phyloP scores from a whole-genome alignment of 768 basidiomycete genomes.

The Coprinellus aureogranulatus region DNA sequence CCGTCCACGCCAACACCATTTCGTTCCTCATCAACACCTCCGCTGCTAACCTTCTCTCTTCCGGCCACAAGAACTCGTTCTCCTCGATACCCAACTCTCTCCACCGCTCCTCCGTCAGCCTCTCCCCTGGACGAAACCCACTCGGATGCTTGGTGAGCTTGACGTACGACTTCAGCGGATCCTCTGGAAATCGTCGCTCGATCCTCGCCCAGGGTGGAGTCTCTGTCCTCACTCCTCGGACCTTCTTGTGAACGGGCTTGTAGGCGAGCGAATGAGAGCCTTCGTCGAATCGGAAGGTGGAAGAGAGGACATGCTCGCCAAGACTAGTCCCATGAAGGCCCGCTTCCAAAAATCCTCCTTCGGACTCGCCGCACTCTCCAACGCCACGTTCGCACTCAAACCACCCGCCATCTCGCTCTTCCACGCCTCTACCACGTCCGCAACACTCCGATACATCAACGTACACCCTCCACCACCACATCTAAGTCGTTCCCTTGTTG shows the following conservation, averaged over 20 bases:
- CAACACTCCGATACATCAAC: too few species aligned
- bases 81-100: conserved; percentile 13
- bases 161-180: neutral
- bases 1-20: conserved; percentile 36
- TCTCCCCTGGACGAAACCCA: conserved; percentile 8
- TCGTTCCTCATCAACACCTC: conserved; percentile 31
- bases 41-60: conserved; percentile 30
- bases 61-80: conserved; percentile 27
- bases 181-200: too few species aligned
- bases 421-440: neutral
- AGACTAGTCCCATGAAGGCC: too few species aligned
- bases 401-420: neutral
- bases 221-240: too few species aligned
- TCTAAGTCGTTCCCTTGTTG: neutral
- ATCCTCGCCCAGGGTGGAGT: too few species aligned
- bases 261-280: too few species aligned
- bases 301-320: too few species aligned
- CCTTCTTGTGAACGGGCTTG: too few species aligned
- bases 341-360: too few species aligned
- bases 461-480: too few species aligned
- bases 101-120: conserved; percentile 22
- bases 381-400: neutral
- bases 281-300: too few species aligned
- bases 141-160: conserved; percentile 2
- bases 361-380: neutral